Percentiles rank a stretch among this genome's conserved stretches.
These are phyloP conservation scores for Ogataea haglerorum DNA, from an alignment of 805 yeast species.

Conservation along the genomic window DNA sequence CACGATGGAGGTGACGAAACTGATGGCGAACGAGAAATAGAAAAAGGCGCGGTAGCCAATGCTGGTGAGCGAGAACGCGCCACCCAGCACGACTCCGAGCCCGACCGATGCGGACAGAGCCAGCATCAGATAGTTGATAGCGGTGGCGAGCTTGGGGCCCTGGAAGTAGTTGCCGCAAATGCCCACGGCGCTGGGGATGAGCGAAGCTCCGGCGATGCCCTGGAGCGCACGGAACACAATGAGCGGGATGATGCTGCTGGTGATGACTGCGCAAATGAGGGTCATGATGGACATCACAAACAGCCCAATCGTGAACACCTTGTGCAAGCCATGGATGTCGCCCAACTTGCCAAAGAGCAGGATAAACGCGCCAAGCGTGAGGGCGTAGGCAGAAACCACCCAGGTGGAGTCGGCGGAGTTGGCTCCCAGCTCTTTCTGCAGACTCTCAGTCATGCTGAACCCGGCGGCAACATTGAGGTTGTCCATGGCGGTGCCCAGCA, in stretches of 20 bases:
- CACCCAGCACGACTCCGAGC: conserved; percentile 41
- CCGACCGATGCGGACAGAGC: conserved; percentile 33
- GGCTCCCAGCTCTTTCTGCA: conserved; percentile 38
- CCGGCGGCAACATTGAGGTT: conserved; percentile 28
- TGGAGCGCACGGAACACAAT: conserved; percentile 44
- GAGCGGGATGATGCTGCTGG: conserved; percentile 32
- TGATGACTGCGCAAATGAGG: conserved; percentile 36
- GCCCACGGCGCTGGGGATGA: conserved; percentile 33
- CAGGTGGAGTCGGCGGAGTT: conserved; percentile 36
- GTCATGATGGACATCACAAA: conserved; percentile 20
- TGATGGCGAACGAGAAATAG: conserved; percentile 35
- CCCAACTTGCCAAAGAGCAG: conserved; percentile 40
- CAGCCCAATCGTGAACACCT: conserved; percentile 27
- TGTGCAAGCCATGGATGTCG: conserved; percentile 40
- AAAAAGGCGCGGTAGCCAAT: conserved; percentile 40
- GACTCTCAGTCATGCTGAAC: conserved; percentile 19
- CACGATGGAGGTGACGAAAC: conserved; percentile 18
- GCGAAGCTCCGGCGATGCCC: conserved; percentile 41
- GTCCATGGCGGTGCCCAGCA: conserved; percentile 22
- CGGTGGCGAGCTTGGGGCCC: conserved; percentile 14
- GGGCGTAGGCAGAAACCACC: conserved; percentile 42
- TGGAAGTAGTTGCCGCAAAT: conserved; percentile 24
- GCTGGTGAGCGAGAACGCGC: conserved; percentile 37
- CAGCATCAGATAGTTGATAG: conserved; percentile 16
- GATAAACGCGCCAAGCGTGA: conserved; percentile 44